Evolutionary conservation across 495 filamentous ascomycete genomes (phyloP).

Genomic region (Cryomyces minteri): DNA sequence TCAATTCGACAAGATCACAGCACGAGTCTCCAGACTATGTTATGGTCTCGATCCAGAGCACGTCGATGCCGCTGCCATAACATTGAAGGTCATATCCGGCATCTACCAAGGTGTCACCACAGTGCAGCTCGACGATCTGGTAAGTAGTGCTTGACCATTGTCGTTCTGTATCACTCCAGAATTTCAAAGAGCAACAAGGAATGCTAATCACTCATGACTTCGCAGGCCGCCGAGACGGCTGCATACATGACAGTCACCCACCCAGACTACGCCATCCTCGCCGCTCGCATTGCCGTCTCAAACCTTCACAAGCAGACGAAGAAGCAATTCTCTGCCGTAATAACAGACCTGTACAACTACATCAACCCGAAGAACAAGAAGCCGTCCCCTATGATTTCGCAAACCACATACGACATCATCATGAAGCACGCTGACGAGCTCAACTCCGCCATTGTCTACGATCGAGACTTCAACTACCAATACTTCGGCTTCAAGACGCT

Average conservation of each 20-base stretch:
- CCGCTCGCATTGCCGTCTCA: constrained; percentile 94
- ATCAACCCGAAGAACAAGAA: constrained; percentile 84
- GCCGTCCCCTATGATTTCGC: constrained; percentile 79
- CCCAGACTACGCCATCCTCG: constrained; percentile 96
- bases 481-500: constrained; percentile 99
- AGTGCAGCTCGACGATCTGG: constrained; percentile 87
- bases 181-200: too few relatives aligned
- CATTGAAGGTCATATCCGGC: constrained; percentile 97
- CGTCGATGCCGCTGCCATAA: constrained; percentile 95
- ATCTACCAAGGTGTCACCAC: constrained; percentile 98
- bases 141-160: constrained; percentile 27
- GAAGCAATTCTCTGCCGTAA: constrained; percentile 92
- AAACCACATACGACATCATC: constrained; percentile 72
- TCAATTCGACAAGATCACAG: constrained; percentile 99
- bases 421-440: constrained; percentile 92
- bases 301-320: constrained; percentile 99
- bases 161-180: too few relatives aligned
- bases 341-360: constrained; percentile 88
- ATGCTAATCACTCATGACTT: background rate
- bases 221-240: constrained; percentile 89
- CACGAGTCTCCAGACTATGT: constrained; percentile 89
- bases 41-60: constrained; percentile 94
- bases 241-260: constrained; percentile 99
- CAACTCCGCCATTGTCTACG: constrained; percentile 97
- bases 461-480: constrained; percentile 99